Percentiles rank a stretch among this genome's conserved stretches.
Conservation (phyloP, 495 filamentous ascomycete species). For the Hyphodiscus hymeniophilus region DNA sequence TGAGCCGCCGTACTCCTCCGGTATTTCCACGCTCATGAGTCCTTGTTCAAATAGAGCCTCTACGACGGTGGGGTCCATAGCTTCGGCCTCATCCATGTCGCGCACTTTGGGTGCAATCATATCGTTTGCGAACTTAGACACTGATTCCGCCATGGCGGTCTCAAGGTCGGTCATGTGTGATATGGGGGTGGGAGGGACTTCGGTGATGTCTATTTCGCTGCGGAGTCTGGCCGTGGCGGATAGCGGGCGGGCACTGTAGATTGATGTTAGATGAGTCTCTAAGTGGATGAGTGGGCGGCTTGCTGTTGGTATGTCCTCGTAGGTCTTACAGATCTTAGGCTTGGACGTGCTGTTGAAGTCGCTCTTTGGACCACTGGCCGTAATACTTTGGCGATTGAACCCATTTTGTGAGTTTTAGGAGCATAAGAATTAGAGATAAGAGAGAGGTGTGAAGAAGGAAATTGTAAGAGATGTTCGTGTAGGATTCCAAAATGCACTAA, state of each 20-base stretch:
- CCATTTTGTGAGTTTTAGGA: conserved; percentile 45
- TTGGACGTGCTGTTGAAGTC: conserved; percentile 35
- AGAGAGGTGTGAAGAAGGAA: background rate
- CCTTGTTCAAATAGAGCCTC: conserved; percentile 96
- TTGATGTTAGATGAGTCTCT: conserved; percentile 7
- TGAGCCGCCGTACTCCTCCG: conserved; percentile 91
- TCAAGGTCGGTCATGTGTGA: conserved; percentile 89
- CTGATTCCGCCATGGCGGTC: conserved; percentile 75
- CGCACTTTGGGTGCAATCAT: conserved; percentile 86
- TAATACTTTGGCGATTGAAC: conserved; percentile 58
- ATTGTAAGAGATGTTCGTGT: background rate
- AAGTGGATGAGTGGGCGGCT: conserved; percentile 21
- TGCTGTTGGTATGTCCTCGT: conserved; percentile 34
- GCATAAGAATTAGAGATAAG: too few species aligned
- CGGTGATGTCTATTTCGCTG: conserved; percentile 52
- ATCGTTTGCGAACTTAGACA: conserved; percentile 84
- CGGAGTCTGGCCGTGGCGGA: conserved; percentile 59
- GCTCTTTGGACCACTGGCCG: conserved; percentile 51
- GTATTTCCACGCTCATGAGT: conserved; percentile 94
- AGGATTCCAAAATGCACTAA: conserved; percentile 2
- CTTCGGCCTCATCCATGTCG: conserved; percentile 95
- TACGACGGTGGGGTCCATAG: conserved; percentile 81
- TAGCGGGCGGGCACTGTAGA: conserved; percentile 51
- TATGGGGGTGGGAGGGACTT: conserved; percentile 83
- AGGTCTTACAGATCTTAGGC: conserved; percentile 33